These are phyloP conservation scores for Wickerhamomyces mucosus DNA, from an alignment of 805 yeast species.

Conservation along the genomic window DNA sequence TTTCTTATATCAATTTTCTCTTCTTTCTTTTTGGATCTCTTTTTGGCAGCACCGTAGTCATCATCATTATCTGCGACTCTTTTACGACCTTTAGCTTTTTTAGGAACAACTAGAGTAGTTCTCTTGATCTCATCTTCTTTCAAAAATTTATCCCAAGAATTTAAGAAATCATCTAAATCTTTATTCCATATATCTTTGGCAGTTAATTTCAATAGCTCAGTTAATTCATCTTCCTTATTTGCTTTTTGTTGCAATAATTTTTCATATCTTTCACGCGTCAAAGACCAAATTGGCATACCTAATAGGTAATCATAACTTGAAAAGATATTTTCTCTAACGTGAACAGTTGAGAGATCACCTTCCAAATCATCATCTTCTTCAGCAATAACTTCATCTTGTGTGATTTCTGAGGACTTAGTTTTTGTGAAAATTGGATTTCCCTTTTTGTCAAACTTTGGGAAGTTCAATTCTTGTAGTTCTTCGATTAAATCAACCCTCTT, in stretches of 20 bases:
- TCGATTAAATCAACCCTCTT: slow-evolving; percentile 54
- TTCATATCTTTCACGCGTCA: slow-evolving; percentile 84
- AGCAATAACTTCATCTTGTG: slow-evolving; percentile 27
- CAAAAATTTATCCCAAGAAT: slow-evolving; percentile 59
- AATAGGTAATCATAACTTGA: slow-evolving; percentile 78
- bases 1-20: slow-evolving; percentile 11
- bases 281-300: slow-evolving; percentile 90
- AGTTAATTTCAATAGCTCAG: slow-evolving; percentile 48
- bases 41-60: slow-evolving; percentile 10
- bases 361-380: slow-evolving; percentile 30
- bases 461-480: slow-evolving; percentile 52
- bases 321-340: slow-evolving; percentile 38
- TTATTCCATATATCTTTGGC: slow-evolving; percentile 85
- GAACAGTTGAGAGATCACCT: slow-evolving; percentile 20
- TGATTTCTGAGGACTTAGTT: slow-evolving; percentile 18
- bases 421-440: slow-evolving; percentile 53
- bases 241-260: slow-evolving; percentile 64
- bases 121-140: slow-evolving; percentile 55
- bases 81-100: slow-evolving; percentile 31
- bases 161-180: slow-evolving; percentile 70
- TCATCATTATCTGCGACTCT: slow-evolving; percentile 19
- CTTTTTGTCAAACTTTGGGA: slow-evolving; percentile 66
- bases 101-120: slow-evolving; percentile 36
- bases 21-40: slow-evolving; percentile 10
- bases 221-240: slow-evolving; percentile 64